Base-by-base conservation (phyloP, 2,329 filamentous ascomycete genomes). In the Dactylellina sp. region DNA sequence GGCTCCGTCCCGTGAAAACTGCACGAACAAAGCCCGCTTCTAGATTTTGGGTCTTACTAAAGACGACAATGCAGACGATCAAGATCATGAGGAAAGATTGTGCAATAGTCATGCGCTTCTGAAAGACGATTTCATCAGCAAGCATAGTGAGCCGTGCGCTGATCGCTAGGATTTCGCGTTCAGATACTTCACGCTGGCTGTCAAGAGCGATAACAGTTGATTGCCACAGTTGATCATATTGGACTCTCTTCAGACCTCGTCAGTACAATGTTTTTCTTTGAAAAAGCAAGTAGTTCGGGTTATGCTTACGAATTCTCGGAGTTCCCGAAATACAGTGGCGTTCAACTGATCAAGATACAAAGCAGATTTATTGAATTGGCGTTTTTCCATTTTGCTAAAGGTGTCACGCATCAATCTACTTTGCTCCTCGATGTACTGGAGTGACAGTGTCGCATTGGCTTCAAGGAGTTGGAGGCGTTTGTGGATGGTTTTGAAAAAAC, bases 201-300 rank as follows among this genome's bases (percentile, higher is more conserved):
- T 97, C 93, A 12, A 98, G 87, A 28, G 96, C 93, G 63, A 97
- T 89, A 20, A 97, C 90, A 9, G 96, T 97, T 18, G 91, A 94
- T 81, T 97, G 93, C 93, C 94, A 98, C 11, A 98, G 89, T 79
- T 97, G 92, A 79, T 98, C 94, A 81, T 98, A 98, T 80, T 97
- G 91, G 70, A 89, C 88, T 59, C 92, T 87, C 78, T 79, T 37
- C 16, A 20, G 2, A 22, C 80, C n/a, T 37, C 12, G 18, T 71
- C 57, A 71, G 65, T 22, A 71, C 6, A 22, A 37, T 35, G 2
- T 39, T 24, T 12, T n/a, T n/a, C 16, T 49, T 35, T 2, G 16
- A 24, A 12, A 18, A 47, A 6, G 22, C 7, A 37, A 37, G 55
- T 62, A 61, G n/a, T n/a, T n/a, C 46, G 61, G 16, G 1, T 7